These are phyloP conservation scores for Allium fistulosum DNA, from an alignment of 106 monocot genomes.

Conservation along the genomic window DNA sequence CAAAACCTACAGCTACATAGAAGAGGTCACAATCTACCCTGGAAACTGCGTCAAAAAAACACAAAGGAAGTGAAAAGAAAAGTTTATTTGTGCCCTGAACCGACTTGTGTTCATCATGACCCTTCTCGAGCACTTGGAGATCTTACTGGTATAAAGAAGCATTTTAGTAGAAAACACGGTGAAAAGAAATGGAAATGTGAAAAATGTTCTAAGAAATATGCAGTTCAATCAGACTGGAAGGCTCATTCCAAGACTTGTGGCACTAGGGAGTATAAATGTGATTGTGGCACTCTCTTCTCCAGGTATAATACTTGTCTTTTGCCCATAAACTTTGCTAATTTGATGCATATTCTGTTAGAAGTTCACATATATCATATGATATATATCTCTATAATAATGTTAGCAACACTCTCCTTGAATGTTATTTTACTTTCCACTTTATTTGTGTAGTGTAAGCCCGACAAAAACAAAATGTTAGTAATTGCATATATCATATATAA, in stretches of 20 bases:
- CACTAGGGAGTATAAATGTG: slow-evolving; percentile 6
- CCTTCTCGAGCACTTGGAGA: slow-evolving; percentile 91
- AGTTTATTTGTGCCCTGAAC: slow-evolving; percentile 91
- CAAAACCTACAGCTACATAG: slow-evolving; percentile 32
- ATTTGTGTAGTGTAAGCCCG: too few relatives aligned
- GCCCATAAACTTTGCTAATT: too few relatives aligned
- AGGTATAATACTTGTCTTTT: neutral
- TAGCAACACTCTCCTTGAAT: too few relatives aligned
- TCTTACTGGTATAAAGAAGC: slow-evolving; percentile 98
- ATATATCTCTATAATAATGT: too few relatives aligned
- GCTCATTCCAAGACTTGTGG: slow-evolving; percentile 10
- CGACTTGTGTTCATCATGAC: slow-evolving; percentile 87
- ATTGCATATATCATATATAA: too few relatives aligned
- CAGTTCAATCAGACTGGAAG: slow-evolving; percentile 11
- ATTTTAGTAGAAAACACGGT: slow-evolving; percentile 93
- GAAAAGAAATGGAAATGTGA: slow-evolving; percentile 99
- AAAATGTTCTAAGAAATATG: slow-evolving; percentile 36
- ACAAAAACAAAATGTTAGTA: too few relatives aligned
- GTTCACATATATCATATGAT: too few relatives aligned
- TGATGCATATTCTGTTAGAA: too few relatives aligned
- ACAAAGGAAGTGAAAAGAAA: slow-evolving; percentile 5
- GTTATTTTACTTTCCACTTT: too few relatives aligned
- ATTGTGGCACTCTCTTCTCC: slow-evolving; percentile 10
- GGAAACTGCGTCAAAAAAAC: slow-evolving; percentile 20
- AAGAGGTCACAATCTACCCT: slow-evolving; percentile 27